These are phyloP conservation scores for Phellinidium pouzarii DNA, from an alignment of 1,284 basidiomycete species.

Conservation along the genomic window DNA sequence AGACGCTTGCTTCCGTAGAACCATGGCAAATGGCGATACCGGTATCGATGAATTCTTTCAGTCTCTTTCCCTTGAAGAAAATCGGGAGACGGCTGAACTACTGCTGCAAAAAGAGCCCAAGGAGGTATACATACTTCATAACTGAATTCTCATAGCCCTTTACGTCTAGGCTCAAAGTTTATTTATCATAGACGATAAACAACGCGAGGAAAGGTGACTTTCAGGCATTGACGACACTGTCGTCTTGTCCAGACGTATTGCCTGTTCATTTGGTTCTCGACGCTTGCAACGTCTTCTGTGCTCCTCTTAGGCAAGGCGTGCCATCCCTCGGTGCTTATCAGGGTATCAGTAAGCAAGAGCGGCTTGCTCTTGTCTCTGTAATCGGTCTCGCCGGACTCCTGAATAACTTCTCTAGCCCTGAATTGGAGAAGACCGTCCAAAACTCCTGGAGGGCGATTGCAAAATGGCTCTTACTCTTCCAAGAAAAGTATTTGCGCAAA, in stretches of 20 bases:
- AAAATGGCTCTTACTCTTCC: neutral
- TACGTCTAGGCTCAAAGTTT: neutral
- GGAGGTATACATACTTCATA: neutral
- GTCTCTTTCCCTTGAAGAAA: neutral
- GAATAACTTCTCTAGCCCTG: neutral
- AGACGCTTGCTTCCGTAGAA: neutral
- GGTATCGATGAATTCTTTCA: neutral
- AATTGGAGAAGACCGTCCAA: neutral
- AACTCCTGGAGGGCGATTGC: slow-evolving; percentile 3
- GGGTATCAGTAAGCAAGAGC: neutral
- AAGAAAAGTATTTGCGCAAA: neutral
- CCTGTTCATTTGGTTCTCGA: neutral
- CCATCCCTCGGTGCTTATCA: neutral
- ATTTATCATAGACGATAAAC: neutral
- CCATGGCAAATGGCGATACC: neutral
- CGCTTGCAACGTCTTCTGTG: neutral
- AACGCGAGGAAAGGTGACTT: neutral
- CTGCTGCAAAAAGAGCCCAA: neutral
- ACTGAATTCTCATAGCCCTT: neutral
- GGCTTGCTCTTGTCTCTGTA: slow-evolving; percentile 2
- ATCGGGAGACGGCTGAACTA: neutral
- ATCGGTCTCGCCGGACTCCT: neutral
- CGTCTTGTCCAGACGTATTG: neutral
- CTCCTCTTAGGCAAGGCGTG: neutral
- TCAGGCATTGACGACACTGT: neutral